These are phyloP conservation scores for Dictyostelium purpureum DNA, from an alignment of 78 protist genomes.

Conservation along the genomic window DNA sequence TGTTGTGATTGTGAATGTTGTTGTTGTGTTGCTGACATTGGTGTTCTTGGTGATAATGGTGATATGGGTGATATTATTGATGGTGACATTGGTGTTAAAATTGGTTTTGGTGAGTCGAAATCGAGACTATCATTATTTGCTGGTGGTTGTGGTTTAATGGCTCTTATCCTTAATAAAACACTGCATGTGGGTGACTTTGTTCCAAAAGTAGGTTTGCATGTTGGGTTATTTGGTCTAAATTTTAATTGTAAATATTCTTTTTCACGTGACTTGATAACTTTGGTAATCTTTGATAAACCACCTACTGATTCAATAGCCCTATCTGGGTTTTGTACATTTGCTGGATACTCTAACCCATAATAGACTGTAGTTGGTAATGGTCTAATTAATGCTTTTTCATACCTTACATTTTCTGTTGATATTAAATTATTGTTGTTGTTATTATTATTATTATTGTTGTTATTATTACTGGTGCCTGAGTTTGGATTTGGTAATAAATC, in stretches of 20 bases:
- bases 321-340: constrained; percentile 36
- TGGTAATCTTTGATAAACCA: constrained; percentile 31
- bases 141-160: background rate
- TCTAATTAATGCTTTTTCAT: constrained; percentile 10
- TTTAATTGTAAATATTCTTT: constrained; percentile 23
- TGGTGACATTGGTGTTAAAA: background rate
- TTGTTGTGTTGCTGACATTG: background rate
- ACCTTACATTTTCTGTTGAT: background rate
- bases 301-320: constrained; percentile 38
- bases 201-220: constrained; percentile 47
- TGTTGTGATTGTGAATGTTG: too few species aligned
- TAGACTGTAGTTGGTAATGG: constrained; percentile 19
- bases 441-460: background rate
- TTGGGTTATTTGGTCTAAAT: constrained; percentile 33
- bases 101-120: background rate
- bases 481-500: too few species aligned
- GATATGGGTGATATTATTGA: background rate
- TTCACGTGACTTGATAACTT: constrained; percentile 40
- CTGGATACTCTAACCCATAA: constrained; percentile 57
- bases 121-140: background rate
- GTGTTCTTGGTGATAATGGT: background rate
- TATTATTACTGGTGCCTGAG: background rate
- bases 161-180: constrained; percentile 28
- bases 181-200: constrained; percentile 36
- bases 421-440: background rate